Base-by-base conservation (phyloP, 2,329 filamentous ascomycete species). In the Colletotrichum sp. region DNA sequence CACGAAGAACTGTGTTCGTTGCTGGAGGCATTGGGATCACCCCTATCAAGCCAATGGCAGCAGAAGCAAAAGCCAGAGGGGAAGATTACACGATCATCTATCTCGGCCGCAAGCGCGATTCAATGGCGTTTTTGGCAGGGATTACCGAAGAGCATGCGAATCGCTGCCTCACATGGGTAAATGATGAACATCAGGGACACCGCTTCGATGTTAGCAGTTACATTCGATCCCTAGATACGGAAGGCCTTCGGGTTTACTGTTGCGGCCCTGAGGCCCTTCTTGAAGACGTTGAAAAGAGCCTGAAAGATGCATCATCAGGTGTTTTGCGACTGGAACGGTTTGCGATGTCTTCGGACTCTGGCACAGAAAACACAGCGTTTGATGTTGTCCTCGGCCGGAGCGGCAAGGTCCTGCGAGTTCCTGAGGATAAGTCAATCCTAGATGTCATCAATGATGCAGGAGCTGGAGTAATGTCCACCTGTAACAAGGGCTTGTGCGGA, bases 401-500 rank as follows among this genome's bases (percentile, higher is more conserved):
- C 26, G 55, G 24, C 8, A 58, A 58, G n/a, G 55, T 58, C 5
- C 55, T 58, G 34, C n/a, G 32, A 8, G 34, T 65, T 34, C 34
- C 34, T 24, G 24, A 28, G 62, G 21, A 65, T 43, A 16, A 13
- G 32, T 38, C 62, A 12, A 36, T 65, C 3, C 32, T 65, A 7
- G 62, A 65, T 8, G n/a, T 48, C 34, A 65, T 65, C 62, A 65
- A 65, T 18, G 34, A 65, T 12, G 62, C 62, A 24, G 62, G 62
- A 4, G 62, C 62, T n/a, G 62, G 62, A 21, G 12, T 65, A 13
- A 65, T 65, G 21, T 65, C 62, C 24, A 65, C 62, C 7, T 65
- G 62, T 28, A 58, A 58, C 55, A 58, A 16, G 4, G n/a, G 21
- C 10, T 30, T 64, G 6, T 58, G 55, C 24, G 55, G 55, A 18